These are phyloP conservation scores for Smittium culicis DNA, from an alignment of 371 early-diverging fungal species.

Conservation along the genomic window DNA sequence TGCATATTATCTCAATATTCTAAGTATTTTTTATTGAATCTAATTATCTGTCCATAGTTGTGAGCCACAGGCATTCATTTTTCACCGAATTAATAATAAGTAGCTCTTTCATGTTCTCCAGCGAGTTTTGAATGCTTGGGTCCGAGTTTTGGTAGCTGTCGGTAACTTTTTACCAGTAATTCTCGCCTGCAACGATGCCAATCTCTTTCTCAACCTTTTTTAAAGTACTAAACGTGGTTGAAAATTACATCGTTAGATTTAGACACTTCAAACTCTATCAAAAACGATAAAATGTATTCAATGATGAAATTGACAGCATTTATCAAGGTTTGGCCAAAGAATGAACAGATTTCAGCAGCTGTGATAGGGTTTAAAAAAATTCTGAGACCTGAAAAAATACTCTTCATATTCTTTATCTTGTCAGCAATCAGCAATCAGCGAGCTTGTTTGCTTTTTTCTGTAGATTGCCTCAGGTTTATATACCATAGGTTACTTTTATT, in stretches of 20 bases:
- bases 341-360: conserved; percentile 45
- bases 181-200: conserved; percentile 39
- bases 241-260: conserved; percentile 36
- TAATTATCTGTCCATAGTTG: conserved; percentile 45
- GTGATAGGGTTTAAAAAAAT: conserved; percentile 37
- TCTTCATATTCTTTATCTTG: conserved; percentile 33
- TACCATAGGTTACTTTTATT: conserved; percentile 38
- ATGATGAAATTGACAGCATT: conserved; percentile 41
- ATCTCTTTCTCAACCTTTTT: conserved; percentile 33
- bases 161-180: conserved; percentile 52
- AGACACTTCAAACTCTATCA: conserved; percentile 43
- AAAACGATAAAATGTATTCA: conserved; percentile 53
- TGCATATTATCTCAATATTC: conserved; percentile 46
- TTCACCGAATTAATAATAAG: conserved; percentile 26
- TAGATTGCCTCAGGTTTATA: conserved; percentile 50
- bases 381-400: conserved; percentile 23
- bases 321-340: conserved; percentile 33
- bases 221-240: conserved; percentile 33
- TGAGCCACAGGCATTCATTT: conserved; percentile 44
- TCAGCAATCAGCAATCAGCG: conserved; percentile 27
- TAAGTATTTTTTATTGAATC: conserved; percentile 37
- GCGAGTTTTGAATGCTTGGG: conserved; percentile 34
- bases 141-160: conserved; percentile 31
- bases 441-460: conserved; percentile 33
- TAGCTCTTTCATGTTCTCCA: conserved; percentile 31